phyloP scores from a whole-genome alignment of 1,284 basidiomycete genomes.

The Cutaneotrichosporon cutaneum region DNA sequence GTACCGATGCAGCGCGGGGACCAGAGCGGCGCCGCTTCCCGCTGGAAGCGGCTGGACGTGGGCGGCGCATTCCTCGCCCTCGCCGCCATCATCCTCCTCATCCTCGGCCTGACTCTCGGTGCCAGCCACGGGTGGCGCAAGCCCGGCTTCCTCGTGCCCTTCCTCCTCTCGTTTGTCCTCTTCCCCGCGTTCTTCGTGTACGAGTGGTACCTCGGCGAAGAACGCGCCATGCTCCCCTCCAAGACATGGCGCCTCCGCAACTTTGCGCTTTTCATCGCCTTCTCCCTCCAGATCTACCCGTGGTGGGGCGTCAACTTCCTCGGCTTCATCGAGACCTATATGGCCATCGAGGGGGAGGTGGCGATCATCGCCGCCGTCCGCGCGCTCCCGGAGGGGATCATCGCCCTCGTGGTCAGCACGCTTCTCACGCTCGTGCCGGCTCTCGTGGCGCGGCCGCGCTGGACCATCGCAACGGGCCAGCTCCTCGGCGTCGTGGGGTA shows the following conservation, averaged over 20 bases:
- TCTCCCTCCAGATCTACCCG: conserved; percentile 39
- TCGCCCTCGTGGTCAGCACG: conserved; percentile 18
- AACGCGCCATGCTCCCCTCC: conserved; percentile 42
- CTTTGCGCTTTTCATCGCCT: conserved; percentile 41
- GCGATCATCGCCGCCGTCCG: conserved; percentile 37
- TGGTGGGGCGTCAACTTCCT: conserved; percentile 42
- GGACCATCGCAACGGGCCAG: conserved; percentile 32
- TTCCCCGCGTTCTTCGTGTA: conserved; percentile 41
- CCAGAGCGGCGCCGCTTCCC: conserved; percentile 13
- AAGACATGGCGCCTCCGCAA: conserved; percentile 46
- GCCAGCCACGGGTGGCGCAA: conserved; percentile 44
- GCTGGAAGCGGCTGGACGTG: conserved; percentile 43
- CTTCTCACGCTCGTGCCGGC: conserved; percentile 21
- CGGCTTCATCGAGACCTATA: conserved; percentile 30
- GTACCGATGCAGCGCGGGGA: conserved; percentile 38
- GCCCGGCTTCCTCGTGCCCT: conserved; percentile 48
- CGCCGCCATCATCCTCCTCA: conserved; percentile 42
- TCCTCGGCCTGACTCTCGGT: conserved; percentile 48
- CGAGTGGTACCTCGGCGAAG: conserved; percentile 35
- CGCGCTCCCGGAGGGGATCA: conserved; percentile 35
- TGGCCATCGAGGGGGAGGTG: conserved; percentile 23
- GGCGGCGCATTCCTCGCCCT: conserved; percentile 41
- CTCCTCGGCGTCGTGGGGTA: conserved; percentile 29
- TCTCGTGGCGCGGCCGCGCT: conserved; percentile 30
- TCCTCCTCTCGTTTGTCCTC: conserved; percentile 43